These are phyloP conservation scores for Phialocephala subalpina DNA, from an alignment of 2,329 filamentous ascomycete species.

Conservation along the genomic window DNA sequence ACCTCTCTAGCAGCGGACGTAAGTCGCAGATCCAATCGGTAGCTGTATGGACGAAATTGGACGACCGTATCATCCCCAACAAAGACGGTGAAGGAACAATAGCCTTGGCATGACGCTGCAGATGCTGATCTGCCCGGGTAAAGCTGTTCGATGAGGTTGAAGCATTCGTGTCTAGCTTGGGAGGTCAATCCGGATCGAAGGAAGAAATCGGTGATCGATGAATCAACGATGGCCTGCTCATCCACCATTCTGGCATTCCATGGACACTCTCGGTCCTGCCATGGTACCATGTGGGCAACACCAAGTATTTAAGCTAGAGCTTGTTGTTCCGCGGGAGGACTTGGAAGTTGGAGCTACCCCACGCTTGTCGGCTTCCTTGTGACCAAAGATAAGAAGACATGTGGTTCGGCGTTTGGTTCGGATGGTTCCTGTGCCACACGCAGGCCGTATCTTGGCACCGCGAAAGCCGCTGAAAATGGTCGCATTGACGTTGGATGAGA, in stretches of 20 bases:
- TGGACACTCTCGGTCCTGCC: background rate
- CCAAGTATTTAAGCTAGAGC: background rate
- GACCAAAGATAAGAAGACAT: conserved; percentile 26
- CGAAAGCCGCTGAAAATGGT: background rate
- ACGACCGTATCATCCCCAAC: conserved; percentile 50
- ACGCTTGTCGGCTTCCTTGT: conserved; percentile 23
- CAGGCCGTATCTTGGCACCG: background rate
- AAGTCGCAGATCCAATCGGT: conserved; percentile 51
- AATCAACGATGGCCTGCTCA: conserved; percentile 13
- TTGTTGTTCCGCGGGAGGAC: conserved; percentile 8
- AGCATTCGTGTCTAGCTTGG: conserved; percentile 36
- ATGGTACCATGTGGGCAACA: background rate
- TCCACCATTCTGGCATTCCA: conserved; percentile 2
- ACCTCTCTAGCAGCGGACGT: conserved; percentile 48
- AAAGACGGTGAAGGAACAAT: conserved; percentile 59
- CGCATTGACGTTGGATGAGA: background rate
- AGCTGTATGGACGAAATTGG: conserved; percentile 56
- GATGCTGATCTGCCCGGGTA: conserved; percentile 45
- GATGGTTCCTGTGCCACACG: conserved; percentile 4
- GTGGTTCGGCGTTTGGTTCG: background rate
- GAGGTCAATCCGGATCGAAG: conserved; percentile 34
- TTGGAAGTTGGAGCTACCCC: conserved; percentile 21
- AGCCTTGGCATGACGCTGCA: conserved; percentile 54
- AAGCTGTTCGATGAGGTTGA: conserved; percentile 44
- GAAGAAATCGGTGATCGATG: conserved; percentile 38